Evolutionary conservation across 441 rosid species (phyloP), one percentile per base, ranked within the genome.

Genomic region (Croton setiger): DNA sequence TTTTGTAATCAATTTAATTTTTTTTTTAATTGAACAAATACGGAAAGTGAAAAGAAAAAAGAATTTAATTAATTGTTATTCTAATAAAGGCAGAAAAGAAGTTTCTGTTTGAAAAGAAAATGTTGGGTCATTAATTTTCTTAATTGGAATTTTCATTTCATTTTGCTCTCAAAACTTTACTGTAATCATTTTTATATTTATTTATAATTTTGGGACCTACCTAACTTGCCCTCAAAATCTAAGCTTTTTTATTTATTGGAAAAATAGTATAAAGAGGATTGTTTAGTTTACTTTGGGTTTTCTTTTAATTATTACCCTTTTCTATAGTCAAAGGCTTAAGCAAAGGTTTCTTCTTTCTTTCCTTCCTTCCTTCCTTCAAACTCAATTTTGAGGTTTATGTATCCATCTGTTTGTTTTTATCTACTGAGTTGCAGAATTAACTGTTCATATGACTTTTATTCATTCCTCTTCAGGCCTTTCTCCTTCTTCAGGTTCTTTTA

Each of bases 381-480:
- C 41, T 63, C 72, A 75, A n/a, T 70, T 53, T 65, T 68, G 64
- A 45, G 68, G 60, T 43, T 76, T 54, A 68, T 72, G 60, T 51
- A n/a, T 48, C 15, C 31, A 68, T 70, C 73, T 75, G 71, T 59
- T 72, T 27, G 31, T 27, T 27, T 27, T 27, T 55, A 27, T 74
- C 75, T 53, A 35, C 76, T 77, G 63, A 76, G 70, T 80, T 75
- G 57, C 76, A 68, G 79, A 76, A 39, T 57, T 72, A 71, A 69
- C 59, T 58, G 23, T 69, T 58, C 21, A 47, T 61, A 18, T 45
- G 72, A 68, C 70, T 63, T 71, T 37, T 65, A 57, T 71, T 70
- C 36, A 63, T 67, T 64, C 47, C 59, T 69, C 56, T 74, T 71
- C 17, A 69, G 58, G 49, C 41, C 54, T 14, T 58, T 64, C 67